Evolutionary conservation across 306 rosid genomes (phyloP).

Genomic region (Prunus dulcis): DNA sequence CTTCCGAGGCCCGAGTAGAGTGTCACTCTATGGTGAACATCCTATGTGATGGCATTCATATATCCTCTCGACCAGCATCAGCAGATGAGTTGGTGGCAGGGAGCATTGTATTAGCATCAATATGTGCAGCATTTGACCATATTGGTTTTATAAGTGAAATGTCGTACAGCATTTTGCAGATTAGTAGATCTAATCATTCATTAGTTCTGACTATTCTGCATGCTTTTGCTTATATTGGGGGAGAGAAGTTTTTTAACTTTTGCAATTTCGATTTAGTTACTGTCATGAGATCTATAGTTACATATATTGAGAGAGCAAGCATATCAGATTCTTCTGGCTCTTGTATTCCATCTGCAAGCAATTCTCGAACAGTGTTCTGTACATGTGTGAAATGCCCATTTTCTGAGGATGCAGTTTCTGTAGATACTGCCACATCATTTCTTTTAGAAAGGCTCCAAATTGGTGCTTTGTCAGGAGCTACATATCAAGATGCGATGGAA

Average conservation of each 20-base stretch:
- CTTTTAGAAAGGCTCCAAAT: slow-evolving; percentile 51
- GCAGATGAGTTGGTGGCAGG: slow-evolving; percentile 68
- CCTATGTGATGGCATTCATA: slow-evolving; percentile 29
- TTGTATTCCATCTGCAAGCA: slow-evolving; percentile 37
- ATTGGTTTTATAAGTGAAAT: slow-evolving; percentile 56
- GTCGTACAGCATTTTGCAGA: slow-evolving; percentile 54
- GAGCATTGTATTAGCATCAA: slow-evolving; percentile 65
- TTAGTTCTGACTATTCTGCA: slow-evolving; percentile 61
- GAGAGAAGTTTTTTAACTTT: slow-evolving; percentile 44
- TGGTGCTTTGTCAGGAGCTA: slow-evolving; percentile 14
- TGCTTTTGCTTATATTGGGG: slow-evolving; percentile 68
- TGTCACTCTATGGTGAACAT: slow-evolving; percentile 27
- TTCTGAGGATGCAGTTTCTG: slow-evolving; percentile 45
- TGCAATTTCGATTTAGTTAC: slow-evolving; percentile 38
- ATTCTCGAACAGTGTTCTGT: slow-evolving; percentile 38
- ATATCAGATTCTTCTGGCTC: slow-evolving; percentile 30
- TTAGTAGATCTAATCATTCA: slow-evolving; percentile 39
- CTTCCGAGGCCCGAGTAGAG: slow-evolving; percentile 15
- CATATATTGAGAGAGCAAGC: slow-evolving; percentile 50
- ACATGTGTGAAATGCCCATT: slow-evolving; percentile 57
- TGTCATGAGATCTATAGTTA: slow-evolving; percentile 65
- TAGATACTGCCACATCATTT: slow-evolving; percentile 47
- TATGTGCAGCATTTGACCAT: slow-evolving; percentile 51
- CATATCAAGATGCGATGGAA: slow-evolving; percentile 16
- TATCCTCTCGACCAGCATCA: slow-evolving; percentile 43